Percentiles rank a stretch among this genome's conserved stretches.
Conservation (phyloP, 495 filamentous ascomycete genomes). For the Corynascus novoguineensis region DNA sequence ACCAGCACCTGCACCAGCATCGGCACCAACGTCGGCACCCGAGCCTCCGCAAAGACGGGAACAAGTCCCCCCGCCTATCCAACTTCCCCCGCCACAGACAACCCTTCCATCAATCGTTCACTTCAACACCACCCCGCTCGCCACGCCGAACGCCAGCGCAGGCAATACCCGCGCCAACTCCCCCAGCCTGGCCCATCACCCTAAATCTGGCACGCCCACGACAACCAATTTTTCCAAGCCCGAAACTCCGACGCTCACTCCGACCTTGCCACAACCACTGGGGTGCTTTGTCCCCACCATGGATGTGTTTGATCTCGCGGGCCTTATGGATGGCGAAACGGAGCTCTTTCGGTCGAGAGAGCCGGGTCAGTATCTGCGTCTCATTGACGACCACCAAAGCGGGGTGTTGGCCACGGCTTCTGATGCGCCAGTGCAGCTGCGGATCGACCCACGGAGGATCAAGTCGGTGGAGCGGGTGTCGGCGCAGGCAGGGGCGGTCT, state of each 20-base stretch:
- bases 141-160: slow-evolving; percentile 17
- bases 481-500: neutral
- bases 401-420: slow-evolving; percentile 11
- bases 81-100: neutral
- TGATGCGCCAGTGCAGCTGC: slow-evolving; percentile 5
- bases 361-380: slow-evolving; percentile 8
- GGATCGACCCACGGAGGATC: slow-evolving; percentile 23
- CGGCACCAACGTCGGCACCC: neutral
- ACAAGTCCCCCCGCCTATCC: neutral
- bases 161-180: slow-evolving; percentile 14
- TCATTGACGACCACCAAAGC: slow-evolving; percentile 15
- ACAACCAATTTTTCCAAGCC: neutral
- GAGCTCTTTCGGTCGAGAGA: neutral
- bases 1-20: neutral
- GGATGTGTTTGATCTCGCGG: slow-evolving; percentile 12
- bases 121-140: slow-evolving; percentile 11
- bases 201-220: neutral
- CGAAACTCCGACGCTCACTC: slow-evolving; percentile 2
- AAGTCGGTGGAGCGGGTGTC: slow-evolving; percentile 13
- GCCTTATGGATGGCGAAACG: neutral
- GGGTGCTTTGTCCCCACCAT: slow-evolving; percentile 3
- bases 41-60: neutral
- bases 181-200: neutral
- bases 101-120: neutral
- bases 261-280: neutral